phyloP scores from a whole-genome alignment of 192 early-diverging fungal genomes.

The Chytriomyces hyalinus region DNA sequence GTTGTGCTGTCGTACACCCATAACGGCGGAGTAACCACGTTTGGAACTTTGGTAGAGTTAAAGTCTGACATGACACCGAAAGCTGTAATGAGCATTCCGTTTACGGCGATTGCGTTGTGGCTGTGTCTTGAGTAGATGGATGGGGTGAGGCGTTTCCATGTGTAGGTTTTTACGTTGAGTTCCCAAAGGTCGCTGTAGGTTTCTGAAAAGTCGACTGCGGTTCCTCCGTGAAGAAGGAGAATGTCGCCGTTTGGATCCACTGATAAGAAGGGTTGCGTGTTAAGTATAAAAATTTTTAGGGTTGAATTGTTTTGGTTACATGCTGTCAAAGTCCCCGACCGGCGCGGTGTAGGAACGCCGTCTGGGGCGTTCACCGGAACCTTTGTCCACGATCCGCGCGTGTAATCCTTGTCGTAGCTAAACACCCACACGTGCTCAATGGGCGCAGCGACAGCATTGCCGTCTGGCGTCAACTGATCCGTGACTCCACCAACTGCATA shows the following conservation, averaged over 20 bases:
- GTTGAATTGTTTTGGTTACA: constrained; percentile 6
- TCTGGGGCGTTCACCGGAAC: background rate
- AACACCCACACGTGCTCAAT: constrained; percentile 14
- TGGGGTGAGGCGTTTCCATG: constrained; percentile 8
- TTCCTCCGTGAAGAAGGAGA: constrained; percentile 23
- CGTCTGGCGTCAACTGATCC: background rate
- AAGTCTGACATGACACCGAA: constrained; percentile 28
- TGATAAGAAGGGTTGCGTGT: background rate
- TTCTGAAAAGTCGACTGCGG: background rate
- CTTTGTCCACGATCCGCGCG: constrained; percentile 15
- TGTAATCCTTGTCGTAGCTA: background rate
- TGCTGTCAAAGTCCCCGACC: constrained; percentile 28
- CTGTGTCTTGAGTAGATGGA: constrained; percentile 23
- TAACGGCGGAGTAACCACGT: background rate
- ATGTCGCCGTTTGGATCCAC: constrained; percentile 6
- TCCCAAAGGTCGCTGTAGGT: constrained; percentile 30
- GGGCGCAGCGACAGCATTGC: background rate
- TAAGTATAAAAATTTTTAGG: background rate
- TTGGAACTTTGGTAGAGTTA: background rate
- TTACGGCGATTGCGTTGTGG: constrained; percentile 25
- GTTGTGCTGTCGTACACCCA: background rate
- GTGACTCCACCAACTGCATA: constrained; percentile 25
- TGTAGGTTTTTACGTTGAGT: constrained; percentile 6
- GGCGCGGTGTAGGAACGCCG: constrained; percentile 14
- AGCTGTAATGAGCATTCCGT: constrained; percentile 19